Base-by-base conservation (phyloP, 306 rosid species). In the Dalbergia cultrata region DNA sequence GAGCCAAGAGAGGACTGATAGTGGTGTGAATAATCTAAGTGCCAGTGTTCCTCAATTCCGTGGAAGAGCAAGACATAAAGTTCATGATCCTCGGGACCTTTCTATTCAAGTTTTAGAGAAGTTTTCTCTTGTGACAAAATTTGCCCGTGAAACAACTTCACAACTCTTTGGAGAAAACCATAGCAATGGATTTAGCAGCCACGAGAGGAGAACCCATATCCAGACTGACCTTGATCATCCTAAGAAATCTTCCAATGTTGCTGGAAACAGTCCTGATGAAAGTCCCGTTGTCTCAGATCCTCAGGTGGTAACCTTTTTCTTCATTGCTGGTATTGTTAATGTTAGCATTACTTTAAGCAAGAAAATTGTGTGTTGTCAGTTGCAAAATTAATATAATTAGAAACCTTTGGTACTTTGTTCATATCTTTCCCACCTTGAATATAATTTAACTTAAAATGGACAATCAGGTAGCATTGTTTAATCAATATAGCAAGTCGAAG, bases 121-220 rank as follows among this genome's bases (percentile, higher is more conserved):
- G 72, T 95, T 95, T 85, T 96, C 99, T 83, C 97, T 96, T 8
- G 98, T 96, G 72, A 96, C 99, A 47, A 96, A 73, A 90, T 96
- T 96, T 92, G 98, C 99, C 66, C 96, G 98, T 18, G 99, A 96
- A 66, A 93, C 99, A 89, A 93, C 99, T 76, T 93, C 99, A 7
- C 99, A 96, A 88, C 90, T 93, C 49, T 96, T 95, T 33, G 83
- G 98, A 80, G 99, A 95, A 62, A 77, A 52, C 87, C 93, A 93
- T 66, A 80, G 66, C 78, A 87, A 96, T 85, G 99, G 94, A 63
- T 90, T 81, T 82, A 77, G 88, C 80, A 63, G 73, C 77, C 56
- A 59, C 34, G 94, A 89, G 58, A 88, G 89, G 88, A 83, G 90
- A 82, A 87, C 70, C 69, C 83, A 74, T 47, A 70, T 61, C 75